Base-by-base conservation (phyloP, 106 monocot species). In the Apostasia shenzhenica region DNA sequence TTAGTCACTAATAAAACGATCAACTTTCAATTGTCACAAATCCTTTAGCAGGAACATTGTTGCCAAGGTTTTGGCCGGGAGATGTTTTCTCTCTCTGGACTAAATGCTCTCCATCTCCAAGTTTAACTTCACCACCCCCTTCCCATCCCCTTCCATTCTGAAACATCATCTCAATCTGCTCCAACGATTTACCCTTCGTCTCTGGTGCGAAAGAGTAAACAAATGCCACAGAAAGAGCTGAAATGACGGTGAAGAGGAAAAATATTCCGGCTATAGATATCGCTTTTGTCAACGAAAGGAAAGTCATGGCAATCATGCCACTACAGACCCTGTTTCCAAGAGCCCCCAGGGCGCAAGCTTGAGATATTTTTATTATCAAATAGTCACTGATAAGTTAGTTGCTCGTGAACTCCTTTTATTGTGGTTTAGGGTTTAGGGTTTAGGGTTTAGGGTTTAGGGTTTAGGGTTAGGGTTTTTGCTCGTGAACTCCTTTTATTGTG, bases 171-270 rank as follows among this genome's bases (percentile, higher is more conserved):
- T 89, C 89, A 39, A 99, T 99, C 71, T 99, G 68, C 66, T 99
- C 97, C 72, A 99, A 67, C 3, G 85, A 71, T 50, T 92, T 99
- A 8, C 97, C 97, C 72, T 87, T 99, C 5, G 97, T 99, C 66
- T 99, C 97, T 6, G 90, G 93, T 49, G 93, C 92, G 58, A 39
- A 83, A 2, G 6, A 67, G 66, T 85, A 76, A 0, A 90, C 87
- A 71, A 99, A 99, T 12, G 54, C 67, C 4, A 99, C 81, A 5
- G 97, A 90, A 1, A 93, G 45, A 55, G 85, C 82, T 2, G 97
- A 89, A 6, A 87, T 26, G 2, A 53, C 43, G 0, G 87, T 70
- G 26, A 99, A 99, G 6, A 85, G 60, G 45, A 83, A 83, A 77
- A 99, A 99, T 6, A 85, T 77, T 45, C 97, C 97, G 0, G 73